Evolutionary conservation across 805 yeast genomes (phyloP).

Genomic region (Cyberlindnera euphorbiae): DNA sequence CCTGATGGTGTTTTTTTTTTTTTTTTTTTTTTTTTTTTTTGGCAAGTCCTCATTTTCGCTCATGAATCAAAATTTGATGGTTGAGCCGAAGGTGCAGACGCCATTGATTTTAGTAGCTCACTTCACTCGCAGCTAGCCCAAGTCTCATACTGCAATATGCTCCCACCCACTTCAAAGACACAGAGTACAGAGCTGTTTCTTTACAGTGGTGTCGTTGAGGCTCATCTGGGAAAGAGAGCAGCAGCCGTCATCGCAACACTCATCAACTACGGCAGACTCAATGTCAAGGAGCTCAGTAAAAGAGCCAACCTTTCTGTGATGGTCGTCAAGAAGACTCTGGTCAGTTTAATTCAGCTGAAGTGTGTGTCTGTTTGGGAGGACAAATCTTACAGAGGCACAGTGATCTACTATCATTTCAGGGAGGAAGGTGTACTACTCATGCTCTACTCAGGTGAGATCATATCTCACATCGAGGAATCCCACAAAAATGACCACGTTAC

Average conservation of each 20-base stretch:
- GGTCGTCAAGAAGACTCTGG: constrained; percentile 60
- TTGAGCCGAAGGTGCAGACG: no score
- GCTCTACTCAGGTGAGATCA: constrained; percentile 74
- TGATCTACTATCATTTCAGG: constrained; percentile 52
- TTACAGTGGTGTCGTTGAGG: constrained; percentile 46
- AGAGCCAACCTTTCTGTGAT: constrained; percentile 43
- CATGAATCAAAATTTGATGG: background rate
- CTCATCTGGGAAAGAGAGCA: constrained; percentile 70
- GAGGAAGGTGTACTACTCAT: constrained; percentile 60
- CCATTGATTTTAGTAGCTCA: no score
- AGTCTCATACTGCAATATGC: background rate
- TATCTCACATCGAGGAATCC: constrained; percentile 43
- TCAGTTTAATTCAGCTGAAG: constrained; percentile 72
- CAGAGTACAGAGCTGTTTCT: constrained; percentile 61
- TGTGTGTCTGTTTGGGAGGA: constrained; percentile 68
- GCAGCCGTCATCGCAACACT: constrained; percentile 55
- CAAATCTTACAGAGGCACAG: constrained; percentile 22
- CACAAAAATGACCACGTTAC: constrained; percentile 42
- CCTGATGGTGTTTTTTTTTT: no score
- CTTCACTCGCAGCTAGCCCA: no score
- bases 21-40: background rate
- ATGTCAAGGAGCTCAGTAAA: constrained; percentile 47
- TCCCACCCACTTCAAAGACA: constrained; percentile 34
- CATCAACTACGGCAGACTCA: constrained; percentile 63
- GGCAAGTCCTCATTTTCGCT: no score